Base-by-base conservation (phyloP, 2,329 filamentous ascomycete species). In the Penicillium paneum region DNA sequence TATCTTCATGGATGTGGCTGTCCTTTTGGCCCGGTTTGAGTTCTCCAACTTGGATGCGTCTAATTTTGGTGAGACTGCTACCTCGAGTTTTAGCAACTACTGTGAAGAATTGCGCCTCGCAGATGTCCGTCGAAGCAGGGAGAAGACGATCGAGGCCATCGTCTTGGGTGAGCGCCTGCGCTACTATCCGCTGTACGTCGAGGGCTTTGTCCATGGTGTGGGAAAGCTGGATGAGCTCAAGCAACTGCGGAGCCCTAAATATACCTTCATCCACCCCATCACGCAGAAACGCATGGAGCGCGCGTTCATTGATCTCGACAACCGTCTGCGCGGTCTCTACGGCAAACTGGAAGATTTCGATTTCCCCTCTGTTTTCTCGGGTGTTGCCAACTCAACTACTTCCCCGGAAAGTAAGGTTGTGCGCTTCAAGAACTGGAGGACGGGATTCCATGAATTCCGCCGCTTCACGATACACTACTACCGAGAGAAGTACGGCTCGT, bases 161-260 rank as follows among this genome's bases (percentile, higher is more conserved):
- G 82, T 97, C n/a, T 78, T 99, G 11, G 92, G 90, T 52, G 93
- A 99, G 74, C 83, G 84, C 35, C 89, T 97, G 85, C 86, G 87
- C 54, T 96, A 84, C 44, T 83, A 87, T 65, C 81, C 86, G 8
- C 81, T 99, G 2, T 97, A 96, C 74, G 90, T 90, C 55, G 91
- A 97, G 72, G 91, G 90, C 0, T 97, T 97, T 67, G 86, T 91
- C 5, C 94, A 97, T 71, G 91, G 87, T 0, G 91, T 90, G 10
- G 94, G 93, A 46, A 95, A 94, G 72, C 90, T 82, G 59, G 79
- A 93, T 55, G 83, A 89, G 19, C 81, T 91, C 31, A 84, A 91
- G 55, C 81, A 85, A 51, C 74, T 91, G 43, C 82, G 85, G 40
- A 86, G 84, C 46, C 83, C 85, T 0, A 83, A 94, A 44, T 92